Base-by-base conservation (phyloP, 192 early-diverging fungal species). In the Phycomyces blakesleeanus region DNA sequence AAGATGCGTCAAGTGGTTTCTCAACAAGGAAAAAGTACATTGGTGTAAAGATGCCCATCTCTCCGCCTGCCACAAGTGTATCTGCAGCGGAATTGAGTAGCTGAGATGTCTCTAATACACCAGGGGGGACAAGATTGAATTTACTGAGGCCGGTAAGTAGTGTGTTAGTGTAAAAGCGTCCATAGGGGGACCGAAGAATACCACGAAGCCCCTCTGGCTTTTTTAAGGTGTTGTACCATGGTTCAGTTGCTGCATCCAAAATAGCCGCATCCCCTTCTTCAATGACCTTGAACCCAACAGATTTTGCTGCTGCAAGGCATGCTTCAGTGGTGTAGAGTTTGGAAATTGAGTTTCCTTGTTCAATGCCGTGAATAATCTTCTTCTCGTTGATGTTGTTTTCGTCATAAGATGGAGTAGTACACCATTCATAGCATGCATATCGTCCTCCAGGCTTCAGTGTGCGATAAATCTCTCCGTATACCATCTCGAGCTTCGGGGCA, bases 401-500 rank as follows among this genome's bases (percentile, higher is more conserved):
- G 71, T 96, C 89, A 70, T 89, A 96, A 64, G 85, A 80, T 42
- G 86, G 84, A 18, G 94, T 96, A 14, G 90, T 87, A 63, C 88
- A 84, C 94, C 94, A 96, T 76, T 96, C 94, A 76, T 95, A 96
- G 72, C 85, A 85, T 25, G 90, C 87, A 84, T 91, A 93, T 59
- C 79, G 73, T 40, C 89, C 88, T 12, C 94, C 94, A 51, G 94
- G 93, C 81, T 96, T 96, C 39, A 96, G 67, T 5, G 91, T 86
- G 34, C 91, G 84, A 80, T 87, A 94, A 62, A 94, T 85, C 70
- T 96, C 87, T 51, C 78, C 76, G 73, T 95, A 96, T 38, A 89
- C 89, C 63, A 79, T 81, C 73, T 91, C 87, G 41, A 96, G 81
- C 12, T 79, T 79, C 0, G 90, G 88, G 0, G 93, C 86, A 77